Base-by-base conservation (phyloP, 169 alveolate species). In the Cryptosporidium sp. region DNA sequence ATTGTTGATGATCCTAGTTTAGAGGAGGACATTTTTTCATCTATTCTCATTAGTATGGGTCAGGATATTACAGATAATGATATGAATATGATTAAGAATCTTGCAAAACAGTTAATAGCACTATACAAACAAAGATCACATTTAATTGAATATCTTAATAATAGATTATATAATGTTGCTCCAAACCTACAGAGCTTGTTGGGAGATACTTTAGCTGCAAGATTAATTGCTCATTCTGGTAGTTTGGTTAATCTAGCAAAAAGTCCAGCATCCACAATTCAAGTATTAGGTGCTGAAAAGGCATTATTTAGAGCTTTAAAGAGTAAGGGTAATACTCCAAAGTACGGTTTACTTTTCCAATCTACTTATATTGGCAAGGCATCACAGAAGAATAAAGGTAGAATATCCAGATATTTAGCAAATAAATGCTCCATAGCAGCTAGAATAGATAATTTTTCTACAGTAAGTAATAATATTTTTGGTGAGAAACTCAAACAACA, bases 341-440 rank as follows among this genome's bases (percentile, higher is more conserved):
- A 98, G 92, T 98, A 97, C 92, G 99, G 99, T 3, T 93, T 98
- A 12, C 93, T 98, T 68, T 98, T 95, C 93, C 98, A 98, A 92
- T 96, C 99, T 2, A 94, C 98, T 50, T 97, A 96, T 93, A 98
- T 98, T 69, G 99, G 99, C 3, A 95, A 97, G 91, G 99, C 99
- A 26, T 96, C 97, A 37, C 94, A 93, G 65, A 96, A 97, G 92
- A 95, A 97, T 93, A 97, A 98, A 91, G 99, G 99, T 50, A 94
- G 96, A 85, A 96, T 98, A 85, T 97, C 99, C 29, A 93, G 99
- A 73, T 98, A 97, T 80, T 93, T 98, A 50, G 99, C 99, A 55
- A 97, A 98, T 91, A 98, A 98, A 91, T 96, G 99, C 84, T 98
- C 99, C 12, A 94, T 98, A 87, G 99, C 99, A 31, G 98, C 99